Evolutionary conservation across 768 basidiomycete genomes (phyloP).

Genomic region (Kwoniella sp.): DNA sequence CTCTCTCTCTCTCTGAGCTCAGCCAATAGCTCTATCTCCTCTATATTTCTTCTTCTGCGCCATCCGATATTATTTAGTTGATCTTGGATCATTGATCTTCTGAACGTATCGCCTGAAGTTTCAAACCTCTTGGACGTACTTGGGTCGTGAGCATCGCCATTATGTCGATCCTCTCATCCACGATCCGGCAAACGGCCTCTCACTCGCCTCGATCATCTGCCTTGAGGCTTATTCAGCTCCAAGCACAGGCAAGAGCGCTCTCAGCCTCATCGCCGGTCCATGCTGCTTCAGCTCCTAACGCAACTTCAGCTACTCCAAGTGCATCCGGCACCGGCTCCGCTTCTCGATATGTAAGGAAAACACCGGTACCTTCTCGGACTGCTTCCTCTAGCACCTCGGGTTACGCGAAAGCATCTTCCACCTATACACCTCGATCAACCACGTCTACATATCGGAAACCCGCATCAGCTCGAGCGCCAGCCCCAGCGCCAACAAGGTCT

Average conservation of each 20-base stretch:
- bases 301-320: not conserved
- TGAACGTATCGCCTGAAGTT: no score
- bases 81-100: no score
- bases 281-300: not conserved
- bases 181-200: not conserved
- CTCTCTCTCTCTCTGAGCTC: no score
- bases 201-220: not conserved
- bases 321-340: not conserved
- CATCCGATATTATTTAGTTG: no score
- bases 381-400: not conserved
- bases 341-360: slow-evolving; percentile 21
- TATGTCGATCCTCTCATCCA: not conserved
- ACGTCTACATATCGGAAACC: slow-evolving; percentile 10
- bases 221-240: not conserved
- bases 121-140: no score
- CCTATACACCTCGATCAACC: slow-evolving; percentile 14
- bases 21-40: no score
- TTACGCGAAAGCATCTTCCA: not conserved
- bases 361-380: slow-evolving; percentile 8
- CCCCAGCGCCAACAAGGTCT: not conserved
- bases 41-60: no score
- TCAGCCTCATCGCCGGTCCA: not conserved
- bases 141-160: no score
- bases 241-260: not conserved
- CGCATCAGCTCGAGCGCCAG: slow-evolving; percentile 2